Conservation (phyloP, 1,139 yeast species). For the Candida dubliniensis region DNA sequence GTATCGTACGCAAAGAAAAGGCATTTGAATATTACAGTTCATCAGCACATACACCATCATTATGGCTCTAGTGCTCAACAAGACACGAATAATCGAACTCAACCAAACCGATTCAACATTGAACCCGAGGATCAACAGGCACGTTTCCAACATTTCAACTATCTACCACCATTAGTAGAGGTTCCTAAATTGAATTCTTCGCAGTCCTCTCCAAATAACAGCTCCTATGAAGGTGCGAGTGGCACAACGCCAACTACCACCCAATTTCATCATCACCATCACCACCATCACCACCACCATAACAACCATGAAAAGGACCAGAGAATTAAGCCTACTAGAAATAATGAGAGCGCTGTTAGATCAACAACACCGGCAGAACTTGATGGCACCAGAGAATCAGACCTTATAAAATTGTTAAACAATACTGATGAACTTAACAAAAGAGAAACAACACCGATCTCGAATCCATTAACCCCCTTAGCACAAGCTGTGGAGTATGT, state of each 20-base stretch:
- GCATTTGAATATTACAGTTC: slow-evolving; percentile 66
- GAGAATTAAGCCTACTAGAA: neutral
- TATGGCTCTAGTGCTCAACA: slow-evolving; percentile 28
- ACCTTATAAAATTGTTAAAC: slow-evolving; percentile 42
- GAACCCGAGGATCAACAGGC: slow-evolving; percentile 61
- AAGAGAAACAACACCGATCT: slow-evolving; percentile 14
- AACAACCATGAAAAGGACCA: slow-evolving; percentile 6
- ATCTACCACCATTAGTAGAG: slow-evolving; percentile 67
- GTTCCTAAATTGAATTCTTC: slow-evolving; percentile 71
- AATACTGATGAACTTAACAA: slow-evolving; percentile 10
- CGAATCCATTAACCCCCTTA: slow-evolving; percentile 38
- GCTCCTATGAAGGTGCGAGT: slow-evolving; percentile 1
- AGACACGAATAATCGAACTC: slow-evolving; percentile 5
- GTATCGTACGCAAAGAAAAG: slow-evolving; percentile 62
- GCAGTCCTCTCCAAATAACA: slow-evolving; percentile 33
- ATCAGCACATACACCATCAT: slow-evolving; percentile 82
- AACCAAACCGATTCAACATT: slow-evolving; percentile 14
- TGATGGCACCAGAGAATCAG: slow-evolving; percentile 34
- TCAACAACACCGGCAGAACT: neutral
- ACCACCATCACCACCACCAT: slow-evolving; percentile 29
- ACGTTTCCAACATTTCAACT: slow-evolving; percentile 70
- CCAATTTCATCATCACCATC: slow-evolving; percentile 29
- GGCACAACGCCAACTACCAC: slow-evolving; percentile 4
- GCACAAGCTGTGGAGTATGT: slow-evolving; percentile 47
- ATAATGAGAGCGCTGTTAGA: neutral